Conservation (phyloP, 148 eudicot genomes). For the Rhododendron vialii region DNA sequence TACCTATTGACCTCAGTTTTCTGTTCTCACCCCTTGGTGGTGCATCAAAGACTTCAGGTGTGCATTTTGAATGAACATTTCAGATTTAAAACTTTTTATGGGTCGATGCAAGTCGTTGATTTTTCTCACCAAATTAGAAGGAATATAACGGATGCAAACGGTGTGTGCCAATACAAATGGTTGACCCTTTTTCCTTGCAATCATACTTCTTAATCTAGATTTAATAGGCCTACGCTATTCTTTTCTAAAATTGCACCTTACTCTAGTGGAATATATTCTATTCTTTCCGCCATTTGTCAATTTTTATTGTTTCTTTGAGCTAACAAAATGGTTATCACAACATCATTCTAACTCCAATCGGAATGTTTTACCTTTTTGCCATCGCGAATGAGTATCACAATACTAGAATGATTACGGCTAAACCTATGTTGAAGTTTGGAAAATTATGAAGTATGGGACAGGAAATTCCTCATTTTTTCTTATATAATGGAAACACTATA, state of each 20-base stretch:
- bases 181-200: background rate
- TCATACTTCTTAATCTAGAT: background rate
- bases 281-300: background rate
- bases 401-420: background rate
- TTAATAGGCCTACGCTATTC: background rate
- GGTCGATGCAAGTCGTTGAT: background rate
- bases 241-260: no score
- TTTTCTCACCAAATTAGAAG: background rate
- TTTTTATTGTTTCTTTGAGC: background rate
- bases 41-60: conserved; percentile 44
- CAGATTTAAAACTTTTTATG: background rate
- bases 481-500: background rate
- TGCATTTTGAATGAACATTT: background rate
- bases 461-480: background rate
- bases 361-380: background rate
- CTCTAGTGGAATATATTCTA: no score
- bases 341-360: background rate
- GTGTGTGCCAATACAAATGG: background rate
- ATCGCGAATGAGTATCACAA: background rate
- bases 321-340: background rate
- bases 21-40: conserved; percentile 29
- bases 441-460: background rate
- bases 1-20: conserved; percentile 18
- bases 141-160: background rate
- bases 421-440: background rate